Percentiles rank a stretch among this genome's conserved stretches.
phyloP scores from a whole-genome alignment of 2,329 filamentous ascomycete species.

The Metarhizium sp. region DNA sequence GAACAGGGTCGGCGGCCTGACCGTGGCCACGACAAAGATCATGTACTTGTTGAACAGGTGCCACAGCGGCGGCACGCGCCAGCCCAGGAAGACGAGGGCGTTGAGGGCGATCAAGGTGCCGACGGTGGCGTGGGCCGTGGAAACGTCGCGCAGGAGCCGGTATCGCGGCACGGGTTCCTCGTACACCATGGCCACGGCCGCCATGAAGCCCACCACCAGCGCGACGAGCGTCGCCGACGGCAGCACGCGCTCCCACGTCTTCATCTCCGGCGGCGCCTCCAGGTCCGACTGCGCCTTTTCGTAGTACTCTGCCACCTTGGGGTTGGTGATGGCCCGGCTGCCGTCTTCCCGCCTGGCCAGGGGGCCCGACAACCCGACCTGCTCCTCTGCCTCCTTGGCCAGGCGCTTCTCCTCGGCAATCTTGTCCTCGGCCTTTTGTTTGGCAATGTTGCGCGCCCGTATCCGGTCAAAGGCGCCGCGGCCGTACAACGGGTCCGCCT shows the following conservation, averaged over 20 bases:
- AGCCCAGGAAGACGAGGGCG: conserved; percentile 43
- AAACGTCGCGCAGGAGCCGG: conserved; percentile 50
- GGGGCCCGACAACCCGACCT: conserved; percentile 24
- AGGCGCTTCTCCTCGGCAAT: conserved; percentile 31
- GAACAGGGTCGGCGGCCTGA: conserved; percentile 51
- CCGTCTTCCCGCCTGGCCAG: conserved; percentile 29
- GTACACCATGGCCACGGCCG: conserved; percentile 38
- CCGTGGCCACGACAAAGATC: conserved; percentile 54
- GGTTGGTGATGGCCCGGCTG: conserved; percentile 29
- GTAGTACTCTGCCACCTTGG: conserved; percentile 27
- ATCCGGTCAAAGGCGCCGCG: conserved; percentile 47
- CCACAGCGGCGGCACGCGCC: conserved; percentile 59
- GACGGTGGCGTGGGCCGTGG: conserved; percentile 57
- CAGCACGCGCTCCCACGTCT: conserved; percentile 40
- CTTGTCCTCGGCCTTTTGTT: conserved; percentile 36
- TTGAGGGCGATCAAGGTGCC: conserved; percentile 52
- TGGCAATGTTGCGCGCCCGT: conserved; percentile 42
- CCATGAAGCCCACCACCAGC: conserved; percentile 33
- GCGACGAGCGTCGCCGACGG: conserved; percentile 42
- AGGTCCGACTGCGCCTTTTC: conserved; percentile 40
- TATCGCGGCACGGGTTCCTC: conserved; percentile 40
- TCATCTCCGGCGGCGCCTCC: conserved; percentile 41
- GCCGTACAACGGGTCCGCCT: conserved; percentile 45
- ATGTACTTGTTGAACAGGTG: conserved; percentile 58
- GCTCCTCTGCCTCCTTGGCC: conserved; percentile 31